These are phyloP conservation scores for Ceratocystis smalleyi DNA, from an alignment of 2,329 filamentous ascomycete genomes.

Conservation along the genomic window DNA sequence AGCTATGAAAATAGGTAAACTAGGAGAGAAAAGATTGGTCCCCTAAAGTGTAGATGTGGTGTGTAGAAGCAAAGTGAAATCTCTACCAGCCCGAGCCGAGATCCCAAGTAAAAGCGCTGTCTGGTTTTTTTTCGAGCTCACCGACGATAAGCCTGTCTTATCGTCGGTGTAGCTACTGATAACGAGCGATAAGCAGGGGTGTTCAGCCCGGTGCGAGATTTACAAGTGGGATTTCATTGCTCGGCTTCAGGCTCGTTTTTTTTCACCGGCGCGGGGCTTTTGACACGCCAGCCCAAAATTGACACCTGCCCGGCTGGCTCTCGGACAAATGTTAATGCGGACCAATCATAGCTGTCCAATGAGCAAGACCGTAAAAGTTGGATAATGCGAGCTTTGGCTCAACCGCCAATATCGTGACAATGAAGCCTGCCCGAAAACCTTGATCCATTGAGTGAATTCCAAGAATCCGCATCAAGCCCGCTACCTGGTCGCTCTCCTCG, in stretches of 20 bases:
- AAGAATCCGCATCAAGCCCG: not conserved
- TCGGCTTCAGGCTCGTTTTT: not conserved
- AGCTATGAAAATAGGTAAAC: not conserved
- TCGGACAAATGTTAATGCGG: conserved; percentile 12
- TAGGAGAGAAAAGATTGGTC: not conserved
- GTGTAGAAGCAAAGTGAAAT: conserved; percentile 9
- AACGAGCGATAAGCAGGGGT: conserved; percentile 5
- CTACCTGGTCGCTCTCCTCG: not conserved
- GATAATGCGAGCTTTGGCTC: conserved; percentile 9
- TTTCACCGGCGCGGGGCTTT: not conserved
- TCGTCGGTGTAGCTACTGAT: conserved; percentile 13
- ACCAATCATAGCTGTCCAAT: conserved; percentile 13
- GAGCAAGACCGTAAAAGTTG: conserved; percentile 13
- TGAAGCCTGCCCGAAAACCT: not conserved
- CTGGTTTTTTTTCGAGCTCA: conserved; percentile 14
- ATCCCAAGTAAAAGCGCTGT: conserved; percentile 1
- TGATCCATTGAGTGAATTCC: conserved; percentile 1
- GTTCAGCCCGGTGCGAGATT: not conserved
- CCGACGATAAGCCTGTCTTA: conserved; percentile 13
- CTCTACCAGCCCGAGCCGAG: conserved; percentile 5
- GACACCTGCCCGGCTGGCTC: conserved; percentile 4
- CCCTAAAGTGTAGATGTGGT: not conserved
- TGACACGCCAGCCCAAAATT: not conserved
- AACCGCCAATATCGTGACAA: conserved; percentile 9
- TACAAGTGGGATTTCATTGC: not conserved